A percentile compares a stretch with the other conserved stretches of the same genome.
phyloP scores from a whole-genome alignment of 1,139 yeast species.

The Candida labiduridarum region DNA sequence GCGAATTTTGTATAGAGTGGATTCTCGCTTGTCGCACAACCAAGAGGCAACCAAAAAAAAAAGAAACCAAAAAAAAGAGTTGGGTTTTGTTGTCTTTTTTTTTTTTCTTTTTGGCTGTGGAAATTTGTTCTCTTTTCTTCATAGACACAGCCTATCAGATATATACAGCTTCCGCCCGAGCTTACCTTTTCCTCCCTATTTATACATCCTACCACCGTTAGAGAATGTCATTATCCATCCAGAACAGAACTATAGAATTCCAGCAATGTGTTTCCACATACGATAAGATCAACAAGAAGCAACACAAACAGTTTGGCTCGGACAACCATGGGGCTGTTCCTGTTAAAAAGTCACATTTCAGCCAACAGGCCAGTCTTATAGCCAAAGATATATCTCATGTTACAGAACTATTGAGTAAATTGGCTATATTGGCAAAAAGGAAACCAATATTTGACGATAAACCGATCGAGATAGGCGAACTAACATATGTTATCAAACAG shows the following conservation, averaged over 20 bases:
- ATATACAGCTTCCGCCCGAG: no score
- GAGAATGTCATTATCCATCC: slow-evolving; percentile 42
- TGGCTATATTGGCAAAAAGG: slow-evolving; percentile 82
- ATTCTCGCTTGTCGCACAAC: neutral
- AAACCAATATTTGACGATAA: slow-evolving; percentile 95
- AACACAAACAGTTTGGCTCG: slow-evolving; percentile 12
- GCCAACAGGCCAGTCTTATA: slow-evolving; percentile 75
- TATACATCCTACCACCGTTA: neutral
- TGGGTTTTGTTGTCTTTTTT: neutral
- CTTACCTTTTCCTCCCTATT: neutral
- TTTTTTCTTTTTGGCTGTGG: neutral
- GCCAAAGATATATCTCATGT: slow-evolving; percentile 90
- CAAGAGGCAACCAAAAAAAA: neutral
- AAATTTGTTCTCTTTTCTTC: neutral
- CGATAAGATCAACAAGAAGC: slow-evolving; percentile 56
- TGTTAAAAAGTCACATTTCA: slow-evolving; percentile 64
- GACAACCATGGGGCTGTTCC: slow-evolving; percentile 12
- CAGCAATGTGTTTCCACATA: slow-evolving; percentile 79
- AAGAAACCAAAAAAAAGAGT: neutral
- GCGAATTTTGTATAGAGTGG: neutral
- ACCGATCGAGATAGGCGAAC: slow-evolving; percentile 90
- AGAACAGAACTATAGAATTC: slow-evolving; percentile 84
- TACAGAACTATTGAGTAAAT: slow-evolving; percentile 78
- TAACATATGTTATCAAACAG: slow-evolving; percentile 91
- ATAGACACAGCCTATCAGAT: neutral